phyloP scores from a whole-genome alignment of 164 flowering plant genomes.

The Saururus chinensis region DNA sequence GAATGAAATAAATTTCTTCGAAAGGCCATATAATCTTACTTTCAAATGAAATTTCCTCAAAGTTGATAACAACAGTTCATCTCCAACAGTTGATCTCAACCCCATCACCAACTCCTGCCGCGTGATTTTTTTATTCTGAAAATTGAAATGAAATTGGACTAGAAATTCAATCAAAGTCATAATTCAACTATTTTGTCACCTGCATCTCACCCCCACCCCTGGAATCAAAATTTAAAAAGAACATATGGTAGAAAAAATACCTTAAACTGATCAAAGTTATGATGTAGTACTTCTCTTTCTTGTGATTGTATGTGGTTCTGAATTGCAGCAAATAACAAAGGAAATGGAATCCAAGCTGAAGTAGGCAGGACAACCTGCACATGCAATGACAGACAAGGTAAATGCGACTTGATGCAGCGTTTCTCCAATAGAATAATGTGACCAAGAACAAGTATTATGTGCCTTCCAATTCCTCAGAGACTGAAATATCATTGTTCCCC shows the following conservation, averaged over 20 bases:
- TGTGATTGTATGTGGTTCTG: conserved; percentile 30
- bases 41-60: conserved; percentile 9
- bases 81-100: conserved; percentile 23
- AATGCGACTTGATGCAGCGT: background rate
- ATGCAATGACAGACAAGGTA: background rate
- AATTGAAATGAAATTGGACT: background rate
- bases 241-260: background rate
- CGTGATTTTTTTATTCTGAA: conserved; percentile 12
- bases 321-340: conserved; percentile 41
- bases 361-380: conserved; percentile 23
- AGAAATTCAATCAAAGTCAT: background rate
- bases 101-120: conserved; percentile 18
- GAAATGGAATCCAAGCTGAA: conserved; percentile 66
- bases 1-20: background rate
- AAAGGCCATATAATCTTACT: background rate
- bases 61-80: conserved; percentile 12
- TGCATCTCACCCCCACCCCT: background rate
- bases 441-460: background rate
- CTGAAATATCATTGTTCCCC: background rate
- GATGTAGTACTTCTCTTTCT: background rate
- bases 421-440: background rate
- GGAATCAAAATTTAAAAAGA: conserved; percentile 1
- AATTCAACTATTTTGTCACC: background rate
- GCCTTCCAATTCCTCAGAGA: background rate
- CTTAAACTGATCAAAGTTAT: conserved; percentile 9